Evolutionary conservation across 352 stramenopile species (phyloP).

Genomic region (Globisporangium viniferum): DNA sequence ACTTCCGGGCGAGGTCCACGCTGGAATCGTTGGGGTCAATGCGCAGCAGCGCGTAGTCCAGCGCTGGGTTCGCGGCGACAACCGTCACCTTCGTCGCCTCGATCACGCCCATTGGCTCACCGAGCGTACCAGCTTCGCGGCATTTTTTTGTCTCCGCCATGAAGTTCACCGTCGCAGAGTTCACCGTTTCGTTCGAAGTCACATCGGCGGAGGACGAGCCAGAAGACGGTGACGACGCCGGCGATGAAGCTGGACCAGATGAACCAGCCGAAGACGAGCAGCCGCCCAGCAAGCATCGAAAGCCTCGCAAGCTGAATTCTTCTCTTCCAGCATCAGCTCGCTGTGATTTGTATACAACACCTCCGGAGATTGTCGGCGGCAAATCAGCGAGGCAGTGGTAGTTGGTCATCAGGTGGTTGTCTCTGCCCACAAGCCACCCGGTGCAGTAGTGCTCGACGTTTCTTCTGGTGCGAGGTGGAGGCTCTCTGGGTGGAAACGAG

Average conservation of each 20-base stretch:
- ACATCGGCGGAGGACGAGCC: neutral
- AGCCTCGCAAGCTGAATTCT: neutral
- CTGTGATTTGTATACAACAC: neutral
- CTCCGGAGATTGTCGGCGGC: slow-evolving; percentile 9
- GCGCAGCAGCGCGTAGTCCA: slow-evolving; percentile 63
- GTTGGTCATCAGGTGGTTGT: slow-evolving; percentile 66
- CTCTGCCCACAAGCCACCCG: slow-evolving; percentile 54
- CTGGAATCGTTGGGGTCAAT: slow-evolving; percentile 30
- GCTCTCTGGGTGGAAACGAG: neutral
- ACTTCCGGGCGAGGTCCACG: slow-evolving; percentile 34
- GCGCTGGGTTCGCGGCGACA: slow-evolving; percentile 32
- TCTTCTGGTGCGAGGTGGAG: neutral
- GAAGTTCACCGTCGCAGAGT: slow-evolving; percentile 44
- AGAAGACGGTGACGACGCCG: neutral
- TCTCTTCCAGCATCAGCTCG: neutral
- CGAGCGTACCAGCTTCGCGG: slow-evolving; percentile 25
- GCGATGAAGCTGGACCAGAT: slow-evolving; percentile 3
- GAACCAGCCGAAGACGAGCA: slow-evolving; percentile 2
- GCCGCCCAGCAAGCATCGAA: neutral
- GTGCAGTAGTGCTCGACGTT: slow-evolving; percentile 46
- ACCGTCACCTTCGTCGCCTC: slow-evolving; percentile 38
- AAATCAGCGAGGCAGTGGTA: slow-evolving; percentile 51
- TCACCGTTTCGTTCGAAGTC: slow-evolving; percentile 6
- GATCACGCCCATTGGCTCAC: slow-evolving; percentile 36
- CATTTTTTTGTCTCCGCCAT: slow-evolving; percentile 56